Percentiles rank a stretch among this genome's conserved stretches.
Evolutionary conservation across 495 filamentous ascomycete genomes (phyloP).

Genomic region (Thermochaetoides thermophila): DNA sequence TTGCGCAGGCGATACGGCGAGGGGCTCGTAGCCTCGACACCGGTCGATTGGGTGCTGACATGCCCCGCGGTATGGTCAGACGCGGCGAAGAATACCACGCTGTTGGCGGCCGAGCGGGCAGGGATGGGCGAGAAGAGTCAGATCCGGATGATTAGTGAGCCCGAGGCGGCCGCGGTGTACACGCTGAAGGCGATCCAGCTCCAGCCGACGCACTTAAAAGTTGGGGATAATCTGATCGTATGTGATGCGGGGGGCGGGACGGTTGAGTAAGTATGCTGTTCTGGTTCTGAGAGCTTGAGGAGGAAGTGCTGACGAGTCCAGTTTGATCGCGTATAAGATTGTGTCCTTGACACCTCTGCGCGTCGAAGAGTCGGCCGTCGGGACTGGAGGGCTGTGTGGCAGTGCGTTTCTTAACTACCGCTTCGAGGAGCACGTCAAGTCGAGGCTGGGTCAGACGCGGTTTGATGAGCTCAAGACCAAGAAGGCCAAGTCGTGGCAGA

Average conservation of each 20-base stretch:
- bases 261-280: slow-evolving; percentile 33
- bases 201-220: slow-evolving; percentile 44
- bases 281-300: slow-evolving; percentile 10
- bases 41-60: slow-evolving; percentile 54
- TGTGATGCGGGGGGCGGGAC: slow-evolving; percentile 72
- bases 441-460: slow-evolving; percentile 36
- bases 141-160: slow-evolving; percentile 57
- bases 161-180: slow-evolving; percentile 63
- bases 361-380: slow-evolving; percentile 50
- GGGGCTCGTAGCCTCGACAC: slow-evolving; percentile 44
- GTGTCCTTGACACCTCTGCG: slow-evolving; percentile 41
- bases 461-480: slow-evolving; percentile 48
- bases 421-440: slow-evolving; percentile 53
- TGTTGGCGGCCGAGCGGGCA: slow-evolving; percentile 49
- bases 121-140: slow-evolving; percentile 46
- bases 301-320: slow-evolving; percentile 13
- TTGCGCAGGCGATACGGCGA: slow-evolving; percentile 49
- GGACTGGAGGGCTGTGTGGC: slow-evolving; percentile 51
- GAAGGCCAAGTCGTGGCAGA: slow-evolving; percentile 52
- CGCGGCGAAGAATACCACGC: slow-evolving; percentile 51
- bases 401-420: slow-evolving; percentile 55
- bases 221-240: slow-evolving; percentile 59
- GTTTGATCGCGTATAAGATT: slow-evolving; percentile 55
- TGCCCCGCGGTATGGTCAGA: slow-evolving; percentile 76
- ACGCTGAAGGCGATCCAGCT: slow-evolving; percentile 53